Conservation (phyloP, 73 alveolate genomes). For the Tetrahymena elliotti region DNA sequence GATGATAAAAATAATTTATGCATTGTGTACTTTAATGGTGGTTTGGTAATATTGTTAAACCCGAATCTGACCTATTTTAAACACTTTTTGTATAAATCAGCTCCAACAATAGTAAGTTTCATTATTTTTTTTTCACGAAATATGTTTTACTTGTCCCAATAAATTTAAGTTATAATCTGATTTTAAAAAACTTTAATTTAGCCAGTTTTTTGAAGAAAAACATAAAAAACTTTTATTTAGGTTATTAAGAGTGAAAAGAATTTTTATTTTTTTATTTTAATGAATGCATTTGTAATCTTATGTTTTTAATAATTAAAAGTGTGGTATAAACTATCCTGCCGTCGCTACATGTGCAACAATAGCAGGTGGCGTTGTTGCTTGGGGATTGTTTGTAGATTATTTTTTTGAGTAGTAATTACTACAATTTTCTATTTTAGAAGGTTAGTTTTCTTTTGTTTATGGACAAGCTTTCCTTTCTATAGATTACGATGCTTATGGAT, state of each 20-base stretch:
- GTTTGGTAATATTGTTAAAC: neutral
- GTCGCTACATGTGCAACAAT: neutral
- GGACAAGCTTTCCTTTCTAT: neutral
- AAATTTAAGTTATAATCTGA: too few relatives aligned
- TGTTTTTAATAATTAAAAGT: too few relatives aligned
- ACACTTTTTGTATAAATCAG: neutral
- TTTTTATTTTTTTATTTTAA: too few relatives aligned
- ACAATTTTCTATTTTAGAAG: neutral
- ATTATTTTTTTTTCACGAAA: neutral
- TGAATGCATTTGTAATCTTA: too few relatives aligned
- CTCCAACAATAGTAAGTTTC: neutral
- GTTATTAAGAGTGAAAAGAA: too few relatives aligned
- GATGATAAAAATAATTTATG: neutral
- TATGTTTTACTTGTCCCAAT: too few relatives aligned
- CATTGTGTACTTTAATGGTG: neutral
- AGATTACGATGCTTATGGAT: neutral
- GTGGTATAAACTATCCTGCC: neutral
- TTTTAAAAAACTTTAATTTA: too few relatives aligned
- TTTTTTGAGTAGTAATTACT: neutral
- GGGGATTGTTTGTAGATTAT: neutral
- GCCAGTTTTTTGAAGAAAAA: too few relatives aligned
- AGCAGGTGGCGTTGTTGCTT: neutral
- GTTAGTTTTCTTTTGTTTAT: neutral
- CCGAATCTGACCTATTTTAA: neutral
- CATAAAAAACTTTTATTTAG: too few relatives aligned